phyloP scores from a whole-genome alignment of 768 basidiomycete genomes.

The Serendipita sp. region DNA sequence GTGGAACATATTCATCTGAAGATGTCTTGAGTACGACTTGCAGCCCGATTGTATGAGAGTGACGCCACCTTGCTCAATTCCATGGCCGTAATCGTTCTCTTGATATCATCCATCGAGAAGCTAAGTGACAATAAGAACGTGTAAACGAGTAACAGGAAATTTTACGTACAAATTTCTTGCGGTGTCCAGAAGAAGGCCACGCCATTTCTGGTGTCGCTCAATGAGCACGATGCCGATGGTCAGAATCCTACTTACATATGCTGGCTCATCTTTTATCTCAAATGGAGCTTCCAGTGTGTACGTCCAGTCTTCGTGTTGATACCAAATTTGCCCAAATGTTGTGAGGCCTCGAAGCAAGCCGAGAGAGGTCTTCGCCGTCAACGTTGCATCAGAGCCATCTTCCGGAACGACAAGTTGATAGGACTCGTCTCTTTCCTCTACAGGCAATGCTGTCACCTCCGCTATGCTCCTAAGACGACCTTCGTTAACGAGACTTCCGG shows the following conservation, averaged over 20 bases:
- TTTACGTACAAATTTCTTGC: slow-evolving; percentile 53
- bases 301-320: slow-evolving; percentile 25
- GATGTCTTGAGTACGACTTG: slow-evolving; percentile 1
- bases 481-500: not conserved
- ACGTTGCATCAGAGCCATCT: slow-evolving; percentile 36
- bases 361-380: slow-evolving; percentile 47
- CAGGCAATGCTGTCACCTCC: slow-evolving; percentile 33
- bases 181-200: slow-evolving; percentile 71
- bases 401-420: slow-evolving; percentile 42
- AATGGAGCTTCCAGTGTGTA: slow-evolving; percentile 45
- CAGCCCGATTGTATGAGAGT: slow-evolving; percentile 8
- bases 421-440: slow-evolving; percentile 39
- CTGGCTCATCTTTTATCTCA: slow-evolving; percentile 43
- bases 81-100: slow-evolving; percentile 61
- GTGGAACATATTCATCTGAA: slow-evolving; percentile 57
- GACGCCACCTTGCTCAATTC: slow-evolving; percentile 44
- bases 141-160: slow-evolving; percentile 7
- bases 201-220: slow-evolving; percentile 13
- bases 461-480: slow-evolving; percentile 28
- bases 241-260: slow-evolving; percentile 33
- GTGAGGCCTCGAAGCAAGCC: slow-evolving; percentile 58
- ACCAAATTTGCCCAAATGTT: slow-evolving; percentile 58
- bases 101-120: slow-evolving; percentile 47
- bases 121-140: slow-evolving; percentile 18
- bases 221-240: not conserved